Evolutionary conservation across 73 alveolate species (phyloP), one percentile per base, ranked within the genome.

Genomic region (Paramecium bursaria): DNA sequence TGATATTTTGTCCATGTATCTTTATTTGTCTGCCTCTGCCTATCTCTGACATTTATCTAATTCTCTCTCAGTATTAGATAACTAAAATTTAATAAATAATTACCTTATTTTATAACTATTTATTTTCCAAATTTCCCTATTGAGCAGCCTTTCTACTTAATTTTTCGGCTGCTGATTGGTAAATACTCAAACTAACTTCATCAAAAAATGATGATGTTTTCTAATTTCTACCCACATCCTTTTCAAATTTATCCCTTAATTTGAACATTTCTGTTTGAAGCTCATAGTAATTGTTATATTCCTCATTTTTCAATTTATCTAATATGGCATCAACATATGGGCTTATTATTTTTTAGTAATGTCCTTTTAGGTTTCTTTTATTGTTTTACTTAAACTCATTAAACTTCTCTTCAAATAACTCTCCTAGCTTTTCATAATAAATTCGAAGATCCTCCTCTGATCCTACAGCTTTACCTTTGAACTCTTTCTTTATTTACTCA

Each of bases 241-340:
- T 79, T 13, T 79, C 49, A 15, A 79, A 79, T 42, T 54, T 17
- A 23, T 79, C 89, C 42, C 76, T 79, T 39, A 79, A 49, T 53
- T 79, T 79, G 27, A 79, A 54, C 76, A 79, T 53, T 42, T 79
- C 89, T 21, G 51, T 26, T 39, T 79, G 5, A 27, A 79, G 54
- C 13, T 79, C 89, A 50, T 53, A 79, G 54, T 39, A 79, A 17
- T 79, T 79, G 23, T 54, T 35, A 27, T 53, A 79, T 44, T 79
- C 89, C 11, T 79, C 89, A 79, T 79, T 79, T 25, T 79, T 79
- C 14, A 79, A 79, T 53, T 54, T 79, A n/a, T 53, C 57, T 22
- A 53, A 11, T 7, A 79, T 21, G 14, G 30, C 46, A 35, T 53
- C 61, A 10, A 79, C 46, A 26, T 50, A 21, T 31, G 75, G 85